phyloP scores from a whole-genome alignment of 2,329 filamentous ascomycete species.

The Thelonectria blattea region DNA sequence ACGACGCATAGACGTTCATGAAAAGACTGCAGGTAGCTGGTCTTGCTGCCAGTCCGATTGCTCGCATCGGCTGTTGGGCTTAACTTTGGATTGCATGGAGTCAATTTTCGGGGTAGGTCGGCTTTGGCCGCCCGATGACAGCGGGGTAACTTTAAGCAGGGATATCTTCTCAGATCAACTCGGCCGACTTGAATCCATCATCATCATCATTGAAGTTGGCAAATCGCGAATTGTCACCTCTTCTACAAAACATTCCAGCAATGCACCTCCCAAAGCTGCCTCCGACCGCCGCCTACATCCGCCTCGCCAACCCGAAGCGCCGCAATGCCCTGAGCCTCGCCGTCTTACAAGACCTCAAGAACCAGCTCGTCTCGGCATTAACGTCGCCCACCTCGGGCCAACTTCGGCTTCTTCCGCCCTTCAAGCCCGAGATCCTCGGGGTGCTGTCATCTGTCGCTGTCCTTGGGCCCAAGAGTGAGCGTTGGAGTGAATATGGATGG shows the following conservation, averaged over 20 bases:
- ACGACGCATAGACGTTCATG: too few species aligned
- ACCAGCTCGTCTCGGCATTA: conserved; percentile 26
- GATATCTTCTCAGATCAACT: too few species aligned
- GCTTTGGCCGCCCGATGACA: too few species aligned
- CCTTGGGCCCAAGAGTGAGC: not conserved
- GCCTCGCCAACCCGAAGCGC: conserved; percentile 26
- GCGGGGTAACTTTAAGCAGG: too few species aligned
- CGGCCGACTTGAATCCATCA: too few species aligned
- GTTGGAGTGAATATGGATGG: conserved; percentile 31
- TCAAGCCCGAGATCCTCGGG: conserved; percentile 12
- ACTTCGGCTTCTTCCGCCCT: conserved; percentile 25
- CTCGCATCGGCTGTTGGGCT: too few species aligned
- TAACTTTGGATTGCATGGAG: too few species aligned
- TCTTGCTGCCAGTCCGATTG: too few species aligned
- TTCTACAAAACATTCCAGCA: not conserved
- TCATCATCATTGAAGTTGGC: too few species aligned
- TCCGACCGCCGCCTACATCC: conserved; percentile 25
- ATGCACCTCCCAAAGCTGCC: conserved; percentile 33
- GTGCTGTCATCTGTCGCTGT: conserved; percentile 13
- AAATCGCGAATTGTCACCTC: too few species aligned
- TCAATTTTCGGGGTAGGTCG: too few species aligned
- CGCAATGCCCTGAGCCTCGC: conserved; percentile 34
- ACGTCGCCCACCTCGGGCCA: conserved; percentile 17
- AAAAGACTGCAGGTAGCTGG: too few species aligned
- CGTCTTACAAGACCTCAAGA: conserved; percentile 27